Evolutionary conservation across 768 basidiomycete genomes (phyloP), one percentile per base, ranked within the genome.

Genomic region (Mycena leptocephala): DNA sequence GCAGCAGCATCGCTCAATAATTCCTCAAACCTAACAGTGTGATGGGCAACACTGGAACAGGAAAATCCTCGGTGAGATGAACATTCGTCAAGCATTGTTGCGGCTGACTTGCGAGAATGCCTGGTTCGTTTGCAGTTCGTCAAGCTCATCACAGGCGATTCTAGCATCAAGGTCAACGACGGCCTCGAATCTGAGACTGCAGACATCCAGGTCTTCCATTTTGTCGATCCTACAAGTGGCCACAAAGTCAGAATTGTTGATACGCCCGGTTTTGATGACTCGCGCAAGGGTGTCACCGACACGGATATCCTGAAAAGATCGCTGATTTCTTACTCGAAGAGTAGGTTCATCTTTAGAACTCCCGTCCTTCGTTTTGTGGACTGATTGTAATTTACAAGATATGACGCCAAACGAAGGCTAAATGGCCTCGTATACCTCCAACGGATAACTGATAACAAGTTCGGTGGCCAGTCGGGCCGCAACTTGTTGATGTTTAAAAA

Each of bases 401-500:
- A 77, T 26, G 74, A 80, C 56, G 20, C 33, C 26, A 30, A 76
- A 28, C 61, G 70, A 70, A 87, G 86, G 80, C 51, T 82, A 11
- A 72, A 73, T 46, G 87, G 87, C 37, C 82, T 87, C 78, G 82
- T 88, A 56, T 87, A 87, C 78, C 82, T 88, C 77, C 87, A 88
- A 67, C 82, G 86, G n/a, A 88, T 87, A 67, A 75, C 79, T 0
- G 86, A 87, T 66, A 74, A 82, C 71, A 77, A 84, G 35, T 82
- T 88, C 78, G 83, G 83, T 59, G 85, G 85, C 32, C 83, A 83
- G 20, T 82, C 86, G 33, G 81, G 76, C 35, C 84, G 84, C 76
- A 90, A 89, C 80, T 85, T 89, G 48, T 81, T 81, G 26, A 86
- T 89, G 81, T 90, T 89, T 78, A 84, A 84, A 55, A 82, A 87